These are phyloP conservation scores for Backusella tuberculispora DNA, from an alignment of 192 early-diverging fungal genomes.

Conservation along the genomic window DNA sequence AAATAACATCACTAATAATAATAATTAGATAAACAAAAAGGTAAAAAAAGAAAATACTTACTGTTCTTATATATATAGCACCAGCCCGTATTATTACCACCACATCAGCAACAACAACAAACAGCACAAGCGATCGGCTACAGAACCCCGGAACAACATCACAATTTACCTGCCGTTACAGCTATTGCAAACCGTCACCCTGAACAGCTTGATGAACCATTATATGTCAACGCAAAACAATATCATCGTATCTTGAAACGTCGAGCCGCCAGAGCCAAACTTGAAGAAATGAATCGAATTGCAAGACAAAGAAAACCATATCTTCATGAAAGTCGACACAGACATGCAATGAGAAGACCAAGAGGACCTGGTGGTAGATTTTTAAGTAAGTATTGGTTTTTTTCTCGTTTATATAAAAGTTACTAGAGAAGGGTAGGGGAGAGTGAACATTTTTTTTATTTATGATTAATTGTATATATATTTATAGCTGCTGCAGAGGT, in stretches of 20 bases:
- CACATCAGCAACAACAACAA: not conserved
- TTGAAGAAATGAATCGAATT: slow-evolving; percentile 78
- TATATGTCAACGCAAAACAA: slow-evolving; percentile 99
- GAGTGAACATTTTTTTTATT: not conserved
- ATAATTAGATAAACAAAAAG: not conserved
- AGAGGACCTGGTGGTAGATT: slow-evolving; percentile 97
- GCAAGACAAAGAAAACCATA: slow-evolving; percentile 86
- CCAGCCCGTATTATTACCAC: not conserved
- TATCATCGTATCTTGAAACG: slow-evolving; percentile 97
- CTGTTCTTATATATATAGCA: not conserved
- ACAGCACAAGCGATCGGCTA: not conserved
- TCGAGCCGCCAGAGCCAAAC: slow-evolving; percentile 82
- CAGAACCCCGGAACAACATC: not conserved
- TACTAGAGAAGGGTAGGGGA: not conserved
- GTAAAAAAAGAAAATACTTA: not conserved
- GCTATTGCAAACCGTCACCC: not conserved
- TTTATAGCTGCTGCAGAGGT: slow-evolving; percentile 69
- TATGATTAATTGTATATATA: not conserved
- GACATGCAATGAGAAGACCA: slow-evolving; percentile 96
- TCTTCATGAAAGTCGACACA: slow-evolving; percentile 95
- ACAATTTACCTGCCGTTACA: not conserved
- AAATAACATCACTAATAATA: not conserved
- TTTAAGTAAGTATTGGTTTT: slow-evolving; percentile 54
- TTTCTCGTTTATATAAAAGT: not conserved
- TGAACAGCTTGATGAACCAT: slow-evolving; percentile 63